Evolutionary conservation across 768 basidiomycete genomes (phyloP), one percentile per base, ranked within the genome.

Genomic region (Lactarius quietus): DNA sequence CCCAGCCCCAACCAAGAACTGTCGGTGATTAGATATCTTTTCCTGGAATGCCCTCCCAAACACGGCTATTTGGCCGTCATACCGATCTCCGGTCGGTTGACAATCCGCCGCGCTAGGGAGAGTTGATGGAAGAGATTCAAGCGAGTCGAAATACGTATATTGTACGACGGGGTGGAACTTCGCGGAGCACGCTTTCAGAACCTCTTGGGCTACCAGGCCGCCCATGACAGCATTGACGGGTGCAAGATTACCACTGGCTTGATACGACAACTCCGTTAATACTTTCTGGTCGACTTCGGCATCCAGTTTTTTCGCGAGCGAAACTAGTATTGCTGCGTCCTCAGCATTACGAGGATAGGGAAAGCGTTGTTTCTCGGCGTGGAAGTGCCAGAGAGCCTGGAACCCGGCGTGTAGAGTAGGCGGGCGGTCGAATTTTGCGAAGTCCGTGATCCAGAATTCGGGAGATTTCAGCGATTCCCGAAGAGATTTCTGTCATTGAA

Each of bases 131-230:
- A 98, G 81, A 0, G 96, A 96, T 75, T 99, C 97, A 55, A 99
- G 82, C 12, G 97, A 96, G 76, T 99, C 97, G 73, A 98, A 95
- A 82, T 98, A 99, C 75, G 98, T 81, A 76, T 92, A 85, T 74
- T 99, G 97, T 58, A 94, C 78, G 84, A 94, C 90, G 1, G 97
- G 97, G 72, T 96, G 92, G 81, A 99, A 99, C 79, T 99, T 99
- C 66, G 94, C 93, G 45, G 95, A 95, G 76, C 89, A 91, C 2
- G 96, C 95, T 77, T 99, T 99, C 70, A 99, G 83, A 26, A 94
- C 92, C 74, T 99, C 97, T 76, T 99, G 97, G 9, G 96, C 97
- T 61, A 98, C 94, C 72, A 98, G 98, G 4, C 94, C 97, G 68
- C 97, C 97, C 65, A 98, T 84, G 58, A 98, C 94, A 20, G 97